Percentiles rank a stretch among this genome's conserved stretches.
phyloP scores from a whole-genome alignment of 2,329 filamentous ascomycete species.

The Talaromyces sp. region DNA sequence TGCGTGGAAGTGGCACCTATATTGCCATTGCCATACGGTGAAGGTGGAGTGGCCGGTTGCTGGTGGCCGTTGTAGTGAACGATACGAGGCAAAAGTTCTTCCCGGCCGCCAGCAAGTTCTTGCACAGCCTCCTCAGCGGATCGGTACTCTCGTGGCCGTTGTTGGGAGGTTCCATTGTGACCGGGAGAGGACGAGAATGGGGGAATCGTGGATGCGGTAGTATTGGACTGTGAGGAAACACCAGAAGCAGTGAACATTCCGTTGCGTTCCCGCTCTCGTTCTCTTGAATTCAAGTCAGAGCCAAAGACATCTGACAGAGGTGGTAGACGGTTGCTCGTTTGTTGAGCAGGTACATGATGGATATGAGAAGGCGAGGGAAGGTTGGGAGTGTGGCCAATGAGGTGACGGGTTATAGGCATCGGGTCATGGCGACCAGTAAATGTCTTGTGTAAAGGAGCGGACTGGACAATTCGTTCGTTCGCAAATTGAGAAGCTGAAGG shows the following conservation, averaged over 20 bases:
- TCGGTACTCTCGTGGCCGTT: conserved; percentile 78
- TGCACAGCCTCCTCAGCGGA: conserved; percentile 95
- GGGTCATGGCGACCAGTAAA: conserved; percentile 87
- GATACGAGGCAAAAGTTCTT: conserved; percentile 86
- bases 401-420: conserved; percentile 71
- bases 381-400: conserved; percentile 77
- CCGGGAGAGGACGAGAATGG: conserved; percentile 72
- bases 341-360: conserved; percentile 80
- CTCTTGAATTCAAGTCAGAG: conserved; percentile 58
- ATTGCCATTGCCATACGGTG: conserved; percentile 49
- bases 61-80: conserved; percentile 95
- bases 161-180: conserved; percentile 43
- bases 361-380: conserved; percentile 84
- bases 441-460: conserved; percentile 87
- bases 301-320: conserved; percentile 95
- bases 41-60: conserved; percentile 58
- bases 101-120: conserved; percentile 82
- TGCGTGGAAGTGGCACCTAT: conserved; percentile 57
- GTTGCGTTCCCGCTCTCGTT: conserved; percentile 37
- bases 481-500: conserved; percentile 90
- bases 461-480: conserved; percentile 93
- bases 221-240: conserved; percentile 60
- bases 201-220: conserved; percentile 62
- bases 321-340: conserved; percentile 87
- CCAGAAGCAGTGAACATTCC: conserved; percentile 55